Base-by-base conservation (phyloP, 805 yeast species). In the Wickerhamiella azyma region DNA sequence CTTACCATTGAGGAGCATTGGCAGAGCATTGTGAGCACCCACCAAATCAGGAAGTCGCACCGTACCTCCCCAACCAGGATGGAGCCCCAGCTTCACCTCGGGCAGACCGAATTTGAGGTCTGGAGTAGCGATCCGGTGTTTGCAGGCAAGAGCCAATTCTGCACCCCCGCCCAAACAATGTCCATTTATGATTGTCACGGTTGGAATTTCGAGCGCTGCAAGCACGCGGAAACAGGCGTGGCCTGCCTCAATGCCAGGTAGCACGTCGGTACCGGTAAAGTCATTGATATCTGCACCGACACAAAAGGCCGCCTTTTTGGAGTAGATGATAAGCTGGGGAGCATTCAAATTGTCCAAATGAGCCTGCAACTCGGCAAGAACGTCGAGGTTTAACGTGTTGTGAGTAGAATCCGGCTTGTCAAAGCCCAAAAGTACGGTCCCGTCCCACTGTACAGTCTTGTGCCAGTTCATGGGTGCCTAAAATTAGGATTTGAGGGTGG, bases 161-260 rank as follows among this genome's bases (percentile, higher is more conserved):
- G 73, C 70, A 14, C 77, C 77, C 13, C 77, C 77, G 18, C 77
- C 77, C 9, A 73, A 64, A 8, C 75, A 75, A 52, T 59, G 69
- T 9, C 77, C 77, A 50, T 68, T 69, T 33, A 73, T 36, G 19
- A 35, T 35, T 17, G 45, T 40, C n/a, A 42, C 45, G 3, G 45
- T 35, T 2, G 45, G 45, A 18, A 42, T 36, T 36, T 32, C n/a
- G 19, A 26, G 21, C 13, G 24, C n/a, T 6, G 24, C 36, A 6
- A 35, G 36, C 5, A 7, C 16, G 9, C 17, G 32, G 26, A 42
- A 36, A 26, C 29, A 36, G 30, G 16, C 19, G 26, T 42, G 45
- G 10, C 45, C 40, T 8, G 21, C 36, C 21, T 42, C 26, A 11
- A 42, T 33, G 16, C 24, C 33, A 2, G 21, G 13, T 11, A 16